phyloP scores from a whole-genome alignment of 2,329 filamentous ascomycete species.

The Metarhizium sp. region DNA sequence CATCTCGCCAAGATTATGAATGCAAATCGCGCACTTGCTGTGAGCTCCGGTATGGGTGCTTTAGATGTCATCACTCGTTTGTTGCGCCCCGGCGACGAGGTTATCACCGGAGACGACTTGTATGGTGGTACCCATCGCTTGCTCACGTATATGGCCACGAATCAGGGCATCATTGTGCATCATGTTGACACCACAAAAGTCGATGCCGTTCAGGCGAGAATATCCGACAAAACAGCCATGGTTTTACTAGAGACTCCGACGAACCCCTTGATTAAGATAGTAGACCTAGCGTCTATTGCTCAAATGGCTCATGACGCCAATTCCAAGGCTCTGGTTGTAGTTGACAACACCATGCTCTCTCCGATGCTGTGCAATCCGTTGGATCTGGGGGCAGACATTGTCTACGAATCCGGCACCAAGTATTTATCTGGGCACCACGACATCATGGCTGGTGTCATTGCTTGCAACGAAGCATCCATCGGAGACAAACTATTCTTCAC shows the following conservation, averaged over 20 bases:
- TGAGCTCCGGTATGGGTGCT: constrained; percentile 95
- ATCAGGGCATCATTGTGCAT: constrained; percentile 87
- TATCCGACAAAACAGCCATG: constrained; percentile 83
- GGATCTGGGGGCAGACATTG: constrained; percentile 88
- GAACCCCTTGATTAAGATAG: constrained; percentile 96
- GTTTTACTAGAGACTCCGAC: constrained; percentile 93
- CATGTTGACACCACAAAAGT: constrained; percentile 89
- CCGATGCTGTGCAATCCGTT: constrained; percentile 90
- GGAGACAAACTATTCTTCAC: constrained; percentile 92
- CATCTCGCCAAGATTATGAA: constrained; percentile 99
- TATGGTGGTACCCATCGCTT: constrained; percentile 94
- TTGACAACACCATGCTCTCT: constrained; percentile 99
- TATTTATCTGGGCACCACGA: constrained; percentile 98
- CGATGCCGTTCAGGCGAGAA: constrained; percentile 56
- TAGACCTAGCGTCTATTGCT: constrained; percentile 79
- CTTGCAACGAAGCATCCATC: constrained; percentile 71
- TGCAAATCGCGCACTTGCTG: constrained; percentile 79
- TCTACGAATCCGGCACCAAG: constrained; percentile 96
- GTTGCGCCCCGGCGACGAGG: constrained; percentile 86
- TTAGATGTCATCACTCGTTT: constrained; percentile 92
- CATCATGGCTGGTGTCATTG: constrained; percentile 96
- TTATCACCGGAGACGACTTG: constrained; percentile 91
- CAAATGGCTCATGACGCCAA: constrained; percentile 68
- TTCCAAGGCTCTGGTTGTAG: constrained; percentile 70
- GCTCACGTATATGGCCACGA: constrained; percentile 80